phyloP scores from a whole-genome alignment of 108 stramenopile genomes.

The Skeletonema grethae region DNA sequence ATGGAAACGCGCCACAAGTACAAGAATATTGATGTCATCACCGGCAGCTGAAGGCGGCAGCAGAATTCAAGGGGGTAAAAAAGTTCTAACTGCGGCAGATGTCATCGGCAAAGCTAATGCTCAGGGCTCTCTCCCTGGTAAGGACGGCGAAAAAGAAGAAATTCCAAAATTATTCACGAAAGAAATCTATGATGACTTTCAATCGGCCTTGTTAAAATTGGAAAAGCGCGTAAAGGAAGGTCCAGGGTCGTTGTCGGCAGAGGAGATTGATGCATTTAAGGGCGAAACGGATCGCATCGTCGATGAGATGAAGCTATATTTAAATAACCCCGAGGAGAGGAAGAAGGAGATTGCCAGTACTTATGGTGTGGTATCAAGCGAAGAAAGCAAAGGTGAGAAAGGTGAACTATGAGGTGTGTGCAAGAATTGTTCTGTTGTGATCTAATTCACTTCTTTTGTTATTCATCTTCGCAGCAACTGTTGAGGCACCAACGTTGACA shows the following conservation, averaged over 20 bases:
- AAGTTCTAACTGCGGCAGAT: conserved; percentile 25
- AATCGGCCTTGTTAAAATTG: conserved; percentile 53
- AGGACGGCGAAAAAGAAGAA: conserved; percentile 34
- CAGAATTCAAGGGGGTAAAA: not conserved
- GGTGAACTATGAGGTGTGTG: not conserved
- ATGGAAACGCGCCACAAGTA: not conserved
- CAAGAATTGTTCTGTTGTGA: not conserved
- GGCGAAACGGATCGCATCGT: conserved; percentile 47
- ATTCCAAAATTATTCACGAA: conserved; percentile 63
- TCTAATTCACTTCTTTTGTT: no score
- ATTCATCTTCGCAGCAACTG: not conserved
- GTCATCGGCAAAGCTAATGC: conserved; percentile 12
- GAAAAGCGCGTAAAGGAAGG: conserved; percentile 72
- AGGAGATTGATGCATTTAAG: conserved; percentile 57
- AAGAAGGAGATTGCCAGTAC: not conserved
- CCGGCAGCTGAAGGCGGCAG: not conserved
- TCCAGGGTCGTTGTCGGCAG: conserved; percentile 44
- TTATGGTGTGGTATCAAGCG: not conserved
- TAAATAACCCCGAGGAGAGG: conserved; percentile 1
- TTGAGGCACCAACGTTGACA: not conserved
- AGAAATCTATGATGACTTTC: conserved; percentile 64
- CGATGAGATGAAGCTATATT: conserved; percentile 58
- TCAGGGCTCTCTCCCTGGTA: conserved; percentile 1
- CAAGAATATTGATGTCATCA: conserved; percentile 8
- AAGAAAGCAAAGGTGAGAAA: not conserved